Evolutionary conservation across 164 flowering plant genomes (phyloP).

Genomic region (Aristolochia californica): DNA sequence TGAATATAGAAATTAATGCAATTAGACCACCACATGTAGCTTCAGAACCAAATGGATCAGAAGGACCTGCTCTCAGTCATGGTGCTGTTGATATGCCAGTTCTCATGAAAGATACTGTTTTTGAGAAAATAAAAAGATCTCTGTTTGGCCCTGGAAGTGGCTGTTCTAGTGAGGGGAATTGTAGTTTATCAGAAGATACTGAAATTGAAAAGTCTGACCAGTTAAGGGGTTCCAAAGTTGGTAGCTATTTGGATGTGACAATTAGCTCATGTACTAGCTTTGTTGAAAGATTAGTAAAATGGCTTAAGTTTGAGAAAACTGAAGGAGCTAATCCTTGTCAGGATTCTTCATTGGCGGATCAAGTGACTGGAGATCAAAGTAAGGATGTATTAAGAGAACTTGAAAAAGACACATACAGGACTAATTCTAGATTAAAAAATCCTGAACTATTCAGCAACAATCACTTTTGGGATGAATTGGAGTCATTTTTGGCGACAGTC

Average conservation of each 20-base stretch:
- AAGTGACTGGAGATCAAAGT: neutral
- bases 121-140: too few relatives aligned
- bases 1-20: too few relatives aligned
- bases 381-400: neutral
- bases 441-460: slow-evolving; percentile 28
- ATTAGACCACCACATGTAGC: too few relatives aligned
- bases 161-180: too few relatives aligned
- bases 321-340: neutral
- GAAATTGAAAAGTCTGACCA: too few relatives aligned
- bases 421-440: slow-evolving; percentile 9
- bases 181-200: too few relatives aligned
- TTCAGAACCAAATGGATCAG: too few relatives aligned
- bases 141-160: too few relatives aligned
- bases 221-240: too few relatives aligned
- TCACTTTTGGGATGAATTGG: slow-evolving; percentile 53
- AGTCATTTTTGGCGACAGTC: slow-evolving; percentile 35
- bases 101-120: too few relatives aligned
- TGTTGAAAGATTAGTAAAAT: slow-evolving; percentile 14
- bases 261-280: slow-evolving; percentile 14
- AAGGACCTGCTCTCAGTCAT: too few relatives aligned
- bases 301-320: slow-evolving; percentile 26
- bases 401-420: slow-evolving; percentile 8
- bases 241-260: slow-evolving; percentile 6
- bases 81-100: too few relatives aligned
- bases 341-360: slow-evolving; percentile 7